These are phyloP conservation scores for Diaporthe sp. DNA, from an alignment of 2,329 filamentous ascomycete genomes.

Conservation along the genomic window DNA sequence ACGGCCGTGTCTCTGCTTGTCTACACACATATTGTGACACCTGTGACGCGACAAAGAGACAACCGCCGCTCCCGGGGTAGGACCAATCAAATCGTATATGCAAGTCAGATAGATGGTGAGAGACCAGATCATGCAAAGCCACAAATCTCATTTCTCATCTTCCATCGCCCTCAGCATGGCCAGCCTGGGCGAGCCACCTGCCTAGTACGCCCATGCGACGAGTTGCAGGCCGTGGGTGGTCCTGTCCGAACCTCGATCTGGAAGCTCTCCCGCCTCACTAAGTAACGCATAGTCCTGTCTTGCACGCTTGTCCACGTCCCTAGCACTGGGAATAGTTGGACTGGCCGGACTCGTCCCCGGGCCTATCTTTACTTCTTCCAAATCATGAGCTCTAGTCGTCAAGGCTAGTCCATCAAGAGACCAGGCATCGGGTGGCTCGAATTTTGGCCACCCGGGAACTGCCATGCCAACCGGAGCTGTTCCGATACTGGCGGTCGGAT, in stretches of 20 bases:
- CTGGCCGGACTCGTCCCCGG: neutral
- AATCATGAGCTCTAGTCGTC: neutral
- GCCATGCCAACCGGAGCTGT: neutral
- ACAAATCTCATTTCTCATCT: constrained; percentile 4
- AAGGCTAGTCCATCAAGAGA: constrained; percentile 5
- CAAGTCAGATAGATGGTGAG: constrained; percentile 20
- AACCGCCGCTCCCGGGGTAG: constrained; percentile 9
- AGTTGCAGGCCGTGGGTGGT: neutral
- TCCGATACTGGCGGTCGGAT: neutral
- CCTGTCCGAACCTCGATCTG: constrained; percentile 14
- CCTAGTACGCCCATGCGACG: constrained; percentile 13
- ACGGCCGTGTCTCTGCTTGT: neutral
- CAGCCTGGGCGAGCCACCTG: constrained; percentile 2
- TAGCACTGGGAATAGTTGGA: neutral
- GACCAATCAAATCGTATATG: constrained; percentile 22
- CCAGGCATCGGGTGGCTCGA: neutral
- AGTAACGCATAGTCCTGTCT: neutral
- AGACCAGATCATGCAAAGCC: constrained; percentile 24
- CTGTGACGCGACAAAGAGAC: constrained; percentile 9
- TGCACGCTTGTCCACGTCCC: neutral
- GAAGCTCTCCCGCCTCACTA: constrained; percentile 9
- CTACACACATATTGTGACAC: constrained; percentile 1
- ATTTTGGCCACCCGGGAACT: neutral
- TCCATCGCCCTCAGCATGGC: constrained; percentile 1
- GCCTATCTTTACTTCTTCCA: constrained; percentile 19